Conservation (phyloP, 202 grass and related monocot species). For the Panicum hallii region DNA sequence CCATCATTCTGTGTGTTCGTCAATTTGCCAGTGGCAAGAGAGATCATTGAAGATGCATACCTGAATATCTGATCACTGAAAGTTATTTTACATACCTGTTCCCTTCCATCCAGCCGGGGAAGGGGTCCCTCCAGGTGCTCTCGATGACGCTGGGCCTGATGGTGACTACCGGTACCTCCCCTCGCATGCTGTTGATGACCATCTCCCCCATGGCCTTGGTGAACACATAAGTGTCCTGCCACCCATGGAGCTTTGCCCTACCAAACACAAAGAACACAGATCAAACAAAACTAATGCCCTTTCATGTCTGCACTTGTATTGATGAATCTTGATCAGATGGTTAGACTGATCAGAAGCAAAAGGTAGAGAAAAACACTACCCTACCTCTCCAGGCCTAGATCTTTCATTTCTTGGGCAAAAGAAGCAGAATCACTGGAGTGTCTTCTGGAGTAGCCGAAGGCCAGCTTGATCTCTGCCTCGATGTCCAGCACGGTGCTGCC, state of each 20-base stretch:
- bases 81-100: conserved; percentile 55
- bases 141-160: conserved; percentile 92
- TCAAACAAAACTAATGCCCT: neutral
- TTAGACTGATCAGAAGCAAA: neutral
- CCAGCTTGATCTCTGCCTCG: conserved; percentile 85
- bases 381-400: conserved; percentile 77
- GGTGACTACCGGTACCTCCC: conserved; percentile 85
- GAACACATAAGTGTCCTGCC: conserved; percentile 93
- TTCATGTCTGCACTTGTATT: neutral
- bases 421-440: conserved; percentile 45
- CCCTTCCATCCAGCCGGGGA: conserved; percentile 98
- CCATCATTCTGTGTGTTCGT: conserved; percentile 81
- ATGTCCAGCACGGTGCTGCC: conserved; percentile 59
- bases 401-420: conserved; percentile 74
- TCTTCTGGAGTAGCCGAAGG: conserved; percentile 45
- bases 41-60: neutral
- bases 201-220: conserved; percentile 99
- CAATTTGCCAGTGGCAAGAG: neutral
- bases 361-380: neutral
- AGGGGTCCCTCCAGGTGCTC: conserved; percentile 83
- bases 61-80: neutral
- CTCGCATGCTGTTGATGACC: conserved; percentile 85
- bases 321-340: too few relatives aligned
- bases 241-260: conserved; percentile 89
- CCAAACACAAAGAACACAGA: neutral